Evolutionary conservation across 2,329 filamentous ascomycete genomes (phyloP), one percentile per base, ranked within the genome.

Genomic region (Penicillium sp.): DNA sequence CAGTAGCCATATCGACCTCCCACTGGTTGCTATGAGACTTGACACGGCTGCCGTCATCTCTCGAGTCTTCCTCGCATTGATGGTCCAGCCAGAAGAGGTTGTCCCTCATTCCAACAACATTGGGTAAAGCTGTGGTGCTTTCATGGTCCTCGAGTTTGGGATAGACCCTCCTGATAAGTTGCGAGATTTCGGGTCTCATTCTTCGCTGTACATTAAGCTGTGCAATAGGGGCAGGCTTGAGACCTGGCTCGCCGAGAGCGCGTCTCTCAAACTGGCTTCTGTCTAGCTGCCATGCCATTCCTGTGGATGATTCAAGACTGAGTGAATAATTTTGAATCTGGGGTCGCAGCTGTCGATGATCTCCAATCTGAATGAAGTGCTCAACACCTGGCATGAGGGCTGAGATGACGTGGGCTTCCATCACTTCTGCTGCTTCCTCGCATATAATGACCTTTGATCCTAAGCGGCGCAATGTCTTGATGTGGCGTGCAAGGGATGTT

Each of bases 381-480:
- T 79, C 71, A 11, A 79, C 60, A 0, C 61, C 69, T 4, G 74
- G 75, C 31, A 78, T 59, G 1, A 78, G 60, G 2, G 76, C 64
- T 5, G 72, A 68, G 6, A 79, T 61, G 8, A 68, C 74, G 57
- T 89, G 86, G 0, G 83, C 77, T 67, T 90, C 87, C 33, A 89
- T 75, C 0, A 90, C 83, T 60, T 90, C 87, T 0, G 82, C 87
- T 2, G 87, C 87, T 65, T 90, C 87, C 67, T 90, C 87, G 34
- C 84, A 87, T 1, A 90, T 68, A 16, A 90, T 27, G n/a, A 50
- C 58, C 9, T 57, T 64, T 23, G 53, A 11, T 16, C 47, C 25
- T 23, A 63, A 0, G 1, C 55, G 50, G 3, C 57, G 62, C 0
- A 64, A 5, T 46, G 49, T 63, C 19, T 64, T 27, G 7, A 63